A percentile compares a stretch with the other conserved stretches of the same genome.
Evolutionary conservation across 2,329 filamentous ascomycete species (phyloP).

Genomic region (Colletotrichum costaricense): DNA sequence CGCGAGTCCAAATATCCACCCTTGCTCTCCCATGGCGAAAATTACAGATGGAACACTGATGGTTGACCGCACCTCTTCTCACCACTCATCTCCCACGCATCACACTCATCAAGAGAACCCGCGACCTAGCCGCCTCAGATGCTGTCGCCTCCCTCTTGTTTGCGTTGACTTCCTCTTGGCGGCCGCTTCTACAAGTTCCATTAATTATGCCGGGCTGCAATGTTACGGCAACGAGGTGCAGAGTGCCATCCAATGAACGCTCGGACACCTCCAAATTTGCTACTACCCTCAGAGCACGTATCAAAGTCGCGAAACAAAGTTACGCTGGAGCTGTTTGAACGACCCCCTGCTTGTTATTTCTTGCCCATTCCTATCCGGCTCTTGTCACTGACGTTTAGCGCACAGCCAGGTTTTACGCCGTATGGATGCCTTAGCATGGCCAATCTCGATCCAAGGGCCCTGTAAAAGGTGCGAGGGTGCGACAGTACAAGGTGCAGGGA

Average conservation of each 20-base stretch:
- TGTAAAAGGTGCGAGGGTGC: conserved; percentile 5
- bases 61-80: conserved; percentile 5
- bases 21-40: neutral
- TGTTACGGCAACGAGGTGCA: conserved; percentile 21
- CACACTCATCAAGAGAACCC: conserved; percentile 1
- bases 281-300: conserved; percentile 22
- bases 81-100: conserved; percentile 25
- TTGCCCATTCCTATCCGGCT: conserved; percentile 12
- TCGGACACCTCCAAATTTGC: conserved; percentile 30
- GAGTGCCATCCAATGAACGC: conserved; percentile 33
- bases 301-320: conserved; percentile 32
- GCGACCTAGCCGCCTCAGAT: conserved; percentile 2
- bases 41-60: neutral
- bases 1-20: neutral
- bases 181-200: neutral
- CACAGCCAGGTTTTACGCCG: conserved; percentile 2
- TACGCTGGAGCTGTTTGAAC: conserved; percentile 35
- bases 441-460: conserved; percentile 32
- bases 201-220: conserved; percentile 12
- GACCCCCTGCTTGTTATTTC: conserved; percentile 8
- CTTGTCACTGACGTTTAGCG: conserved; percentile 13
- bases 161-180: conserved; percentile 19
- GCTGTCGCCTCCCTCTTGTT: conserved; percentile 7
- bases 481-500: conserved; percentile 24
- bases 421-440: conserved; percentile 6